Base-by-base conservation (phyloP, 2,329 filamentous ascomycete species). In the Hortaea werneckii region DNA sequence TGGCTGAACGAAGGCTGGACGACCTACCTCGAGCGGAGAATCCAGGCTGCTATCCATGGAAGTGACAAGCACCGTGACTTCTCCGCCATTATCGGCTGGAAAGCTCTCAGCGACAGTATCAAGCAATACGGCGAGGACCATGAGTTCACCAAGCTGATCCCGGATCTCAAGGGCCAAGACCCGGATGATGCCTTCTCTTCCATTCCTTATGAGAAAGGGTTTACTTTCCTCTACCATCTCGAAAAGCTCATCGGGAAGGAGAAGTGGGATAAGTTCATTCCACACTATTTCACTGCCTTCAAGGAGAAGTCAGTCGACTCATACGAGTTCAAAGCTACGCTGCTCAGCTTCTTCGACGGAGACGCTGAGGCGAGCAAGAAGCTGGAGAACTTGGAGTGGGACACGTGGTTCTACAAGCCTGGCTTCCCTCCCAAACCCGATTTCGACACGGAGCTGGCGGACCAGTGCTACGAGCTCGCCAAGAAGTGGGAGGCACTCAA, bases 261-360 rank as follows among this genome's bases (percentile, higher is more conserved):
- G n/a, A 84, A 85, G 63, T 98, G 92, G 70, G 87, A 96, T 73
- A 84, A 81, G 57, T 98, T 96, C 67, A 95, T 96, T 60, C 88
- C 89, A 11, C 82, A 95, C 65, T 95, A 96, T 71, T 96, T 96
- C 65, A 80, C 76, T 29, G 86, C 78, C 35, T 96, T 84, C 78
- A 81, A 85, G 47, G 78, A 79, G 60, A 90, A 88, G 66, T 95
- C 87, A 2, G 76, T 98, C 6, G 88, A 95, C 67, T 94, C 87
- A 1, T 94, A 85, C 58, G 87, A 96, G 60, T 98, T 98, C 77
- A 94, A 90, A 64, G 74, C 83, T 42, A 94, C 87, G 1, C 82
- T 95, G 43, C 64, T 95, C 32, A 78, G 85, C 52, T 96, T 95
- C 73, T 96, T 95, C 65, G 71, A 76, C 48, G 68, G 68, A 2